Evolutionary conservation across 2,329 filamentous ascomycete species (phyloP), one percentile per base, ranked within the genome.

Genomic region (Alternaria tenuissima): DNA sequence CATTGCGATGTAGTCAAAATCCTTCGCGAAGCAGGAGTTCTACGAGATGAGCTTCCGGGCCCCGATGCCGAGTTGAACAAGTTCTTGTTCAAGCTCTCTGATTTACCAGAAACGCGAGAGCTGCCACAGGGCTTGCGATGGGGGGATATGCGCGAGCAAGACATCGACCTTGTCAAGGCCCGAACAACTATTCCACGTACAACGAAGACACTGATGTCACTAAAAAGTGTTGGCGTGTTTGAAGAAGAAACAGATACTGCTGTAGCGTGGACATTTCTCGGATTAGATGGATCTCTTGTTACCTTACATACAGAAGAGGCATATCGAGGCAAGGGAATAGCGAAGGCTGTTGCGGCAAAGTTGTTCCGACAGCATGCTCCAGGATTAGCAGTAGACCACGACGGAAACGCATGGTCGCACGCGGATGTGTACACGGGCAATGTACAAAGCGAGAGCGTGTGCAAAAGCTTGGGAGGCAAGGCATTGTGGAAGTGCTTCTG

Each of bases 361-460:
- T 73, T 91, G 3, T 82, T 91, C 46, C 79, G 78, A 4, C 83
- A 88, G 39, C 59, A 71, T 62, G 72, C 68, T 5, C 56, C 66
- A 9, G 70, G 60, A 7, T 55, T 75, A 14, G 77, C 75, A 7
- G 69, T 75, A n/a, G 74, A 77, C 54, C 59, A 69, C 6, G 53
- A 68, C 2, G 70, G 80, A 0, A 85, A 86, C 38, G 83, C 81
- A 7, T 87, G 84, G 80, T 84, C 82, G 26, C 84, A 87, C 60
- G 89, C 89, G 2, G 88, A 92, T 74, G 89, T 92, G 0, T 84
- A 86, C 3, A 78, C 83, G 0, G 83, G 84, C 0, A 92, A 92
- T 65, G 59, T 73, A 2, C 83, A 84, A 41, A 92, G 89, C 69
- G 83, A 86, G 49, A 84, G 80, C 0, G 85, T 92, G 36, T 91